Base-by-base conservation (phyloP, 2,329 filamentous ascomycete genomes). In the Botrytis squamosa region DNA sequence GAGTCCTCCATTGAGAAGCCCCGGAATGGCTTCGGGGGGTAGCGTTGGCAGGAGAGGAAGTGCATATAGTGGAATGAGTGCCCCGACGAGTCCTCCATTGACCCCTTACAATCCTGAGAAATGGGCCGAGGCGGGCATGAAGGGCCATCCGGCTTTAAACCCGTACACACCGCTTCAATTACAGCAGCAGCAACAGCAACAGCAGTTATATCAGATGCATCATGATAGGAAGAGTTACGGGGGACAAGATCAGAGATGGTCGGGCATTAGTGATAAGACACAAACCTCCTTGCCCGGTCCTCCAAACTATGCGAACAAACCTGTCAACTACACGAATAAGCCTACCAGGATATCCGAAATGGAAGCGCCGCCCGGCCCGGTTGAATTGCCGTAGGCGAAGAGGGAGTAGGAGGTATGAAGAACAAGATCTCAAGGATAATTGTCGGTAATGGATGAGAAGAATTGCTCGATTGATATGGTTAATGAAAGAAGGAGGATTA, bases 21-120 rank as follows among this genome's bases (percentile, higher is more conserved):
- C 71, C 3, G 71, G 71, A 2, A 29, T 73, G 36, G 40, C 36
- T 14, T 70, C n/a, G 4, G 40, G 38, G 18, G 33, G 71, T n/a
- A 73, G 66, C n/a, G 18, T 69, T 25, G 38, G 42, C 14, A 64
- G 65, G 18, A 72, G 52, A 49, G 71, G 49, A 9, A 72, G 71
- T 59, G n/a, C 63, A 18, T 69, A 72, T 40, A 68, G 63, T 49
- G 40, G 40, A 8, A 18, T 40, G 18, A 68, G 64, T 22, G 52
- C 14, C 10, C 38, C 36, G 52, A 55, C 22, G 22, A 72, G 63
- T 22, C 62, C 70, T 20, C 66, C 66, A 12, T 46, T 73, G 9
- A 70, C 55, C 4, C 71, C 71, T n/a, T 73, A 73, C 55, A 68
- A 68, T 8, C 52, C 64, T 7, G 71, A 70, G 42, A 64, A 73